Evolutionary conservation across 2,329 filamentous ascomycete genomes (phyloP), one percentile per base, ranked within the genome.

Genomic region (Epicoccum nigrum): DNA sequence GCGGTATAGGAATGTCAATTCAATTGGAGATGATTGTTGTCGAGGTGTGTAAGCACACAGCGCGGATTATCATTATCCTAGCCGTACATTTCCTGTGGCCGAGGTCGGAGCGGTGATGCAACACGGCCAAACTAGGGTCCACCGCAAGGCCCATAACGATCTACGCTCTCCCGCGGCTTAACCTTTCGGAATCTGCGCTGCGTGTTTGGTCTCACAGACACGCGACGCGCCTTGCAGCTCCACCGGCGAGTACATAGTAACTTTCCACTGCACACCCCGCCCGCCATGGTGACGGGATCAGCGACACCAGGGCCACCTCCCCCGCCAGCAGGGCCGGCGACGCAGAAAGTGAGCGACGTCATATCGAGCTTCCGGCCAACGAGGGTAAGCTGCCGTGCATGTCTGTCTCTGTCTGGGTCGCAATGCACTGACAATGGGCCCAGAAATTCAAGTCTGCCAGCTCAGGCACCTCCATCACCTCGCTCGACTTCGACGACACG

Each of bases 401-500:
- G 8, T 13, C 8, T 15, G 25, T 25, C 15, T 13, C 8, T 15
- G 25, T 25, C 15, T 17, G 33, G 13, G 8, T 12, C 15, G 7
- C 1, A 19, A 1, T 12, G n/a, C 38, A 47, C 63, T 69, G 21
- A 69, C 51, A 28, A 4, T 12, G 2, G 11, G 2, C 17, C 16
- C 65, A 78, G 70, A 74, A 74, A 54, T 81, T 81, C 73, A 78
- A 77, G 58, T 62, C 76, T 0, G 69, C 73, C 17, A 64, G 65
- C 51, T 74, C 79, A 8, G 77, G 80, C 42, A 84, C 86, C 4
- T 81, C 86, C 59, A 85, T 97, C 53, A 88, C 94, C 7, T 97
- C 93, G 1, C 84, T 99, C 64, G 93, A 99, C 77, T 99, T 96
- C 71, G 92, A 97, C 74, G 92, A 97, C 76, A 88, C 90, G 34